Evolutionary conservation across 1,284 basidiomycete species (phyloP).

Genomic region (Heliocybe sulcata): DNA sequence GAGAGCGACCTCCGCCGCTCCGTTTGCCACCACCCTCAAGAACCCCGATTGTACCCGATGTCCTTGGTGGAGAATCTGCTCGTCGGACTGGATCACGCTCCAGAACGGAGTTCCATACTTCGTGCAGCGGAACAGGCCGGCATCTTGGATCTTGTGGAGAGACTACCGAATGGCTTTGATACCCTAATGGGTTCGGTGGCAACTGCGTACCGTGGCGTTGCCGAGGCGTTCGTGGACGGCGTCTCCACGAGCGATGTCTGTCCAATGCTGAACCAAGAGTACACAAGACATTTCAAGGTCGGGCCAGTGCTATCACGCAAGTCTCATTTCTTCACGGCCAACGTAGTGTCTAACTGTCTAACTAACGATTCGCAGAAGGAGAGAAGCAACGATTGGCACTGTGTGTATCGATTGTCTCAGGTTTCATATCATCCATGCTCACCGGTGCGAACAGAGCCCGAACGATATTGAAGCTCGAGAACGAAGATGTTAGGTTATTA

Average conservation of each 20-base stretch:
- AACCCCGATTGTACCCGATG: conserved; percentile 33
- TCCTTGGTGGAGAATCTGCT: conserved; percentile 8
- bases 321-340: not conserved
- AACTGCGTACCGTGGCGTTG: not conserved
- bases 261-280: not conserved
- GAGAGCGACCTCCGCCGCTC: conserved; percentile 23
- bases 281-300: not conserved
- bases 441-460: conserved; percentile 24
- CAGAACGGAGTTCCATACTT: not conserved
- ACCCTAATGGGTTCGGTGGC: not conserved
- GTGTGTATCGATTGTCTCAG: conserved; percentile 23
- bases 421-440: not conserved
- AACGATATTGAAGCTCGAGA: conserved; percentile 29
- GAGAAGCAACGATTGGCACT: conserved; percentile 39
- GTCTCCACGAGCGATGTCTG: not conserved
- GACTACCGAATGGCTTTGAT: conserved; percentile 1
- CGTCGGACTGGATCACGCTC: conserved; percentile 5
- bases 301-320: conserved; percentile 18
- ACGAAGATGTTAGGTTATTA: conserved; percentile 23
- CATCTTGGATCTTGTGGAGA: conserved; percentile 4
- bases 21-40: conserved; percentile 30
- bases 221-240: not conserved
- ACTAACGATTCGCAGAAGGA: conserved; percentile 22
- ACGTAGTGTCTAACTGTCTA: not conserved
- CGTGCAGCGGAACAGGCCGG: conserved; percentile 8